Base-by-base conservation (phyloP, 768 basidiomycete genomes). In the Phylloporus scabripes region DNA sequence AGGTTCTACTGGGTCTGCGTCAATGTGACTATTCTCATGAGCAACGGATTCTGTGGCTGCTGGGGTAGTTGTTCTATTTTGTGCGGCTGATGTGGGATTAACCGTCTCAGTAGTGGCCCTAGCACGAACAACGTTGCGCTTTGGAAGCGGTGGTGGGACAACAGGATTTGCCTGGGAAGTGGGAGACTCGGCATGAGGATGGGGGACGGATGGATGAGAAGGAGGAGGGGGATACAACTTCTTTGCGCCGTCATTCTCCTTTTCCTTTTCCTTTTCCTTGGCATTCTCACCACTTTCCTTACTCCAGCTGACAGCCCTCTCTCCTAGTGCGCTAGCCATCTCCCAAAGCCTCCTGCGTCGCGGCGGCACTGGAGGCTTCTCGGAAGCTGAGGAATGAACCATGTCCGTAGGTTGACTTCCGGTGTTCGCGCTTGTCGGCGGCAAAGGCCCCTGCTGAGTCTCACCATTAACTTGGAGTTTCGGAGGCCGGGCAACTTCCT, bases 311-410 rank as follows among this genome's bases (percentile, higher is more conserved):
- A 69, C 75, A 33, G 81, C 82, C 33, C 72, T 70, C 60, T 82
- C 81, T 4, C 79, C 73, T 6, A 86, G 61, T 5, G 79, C 80
- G 48, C 79, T 80, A 1, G 82, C 80, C 70, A 83, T 80, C 10
- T 83, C 80, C 82, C 85, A 86, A 18, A 87, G 57, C 1, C 81
- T 79, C 46, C 78, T 70, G 48, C 79, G 73, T 50, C 84, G 72
- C 0, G 84, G 82, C 0, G 85, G 83, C 21, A 85, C 61, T 1
- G 82, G 81, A 8, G 85, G 84, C 51, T 76, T 81, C 24, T 71
- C 75, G 11, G 58, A 56, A 24, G 51, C 43, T 0, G 50, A 32
- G 44, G 54, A 18, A 9, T 32, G 10, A 3, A 8, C 32, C 10
- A 24, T 28, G 9, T n/a, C 36, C 10, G 26, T 4, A n/a, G 48